Percentiles rank a stretch among this genome's conserved stretches.
Evolutionary conservation across 345 rosid genomes (phyloP).

Genomic region (Aurinia saxatilis): DNA sequence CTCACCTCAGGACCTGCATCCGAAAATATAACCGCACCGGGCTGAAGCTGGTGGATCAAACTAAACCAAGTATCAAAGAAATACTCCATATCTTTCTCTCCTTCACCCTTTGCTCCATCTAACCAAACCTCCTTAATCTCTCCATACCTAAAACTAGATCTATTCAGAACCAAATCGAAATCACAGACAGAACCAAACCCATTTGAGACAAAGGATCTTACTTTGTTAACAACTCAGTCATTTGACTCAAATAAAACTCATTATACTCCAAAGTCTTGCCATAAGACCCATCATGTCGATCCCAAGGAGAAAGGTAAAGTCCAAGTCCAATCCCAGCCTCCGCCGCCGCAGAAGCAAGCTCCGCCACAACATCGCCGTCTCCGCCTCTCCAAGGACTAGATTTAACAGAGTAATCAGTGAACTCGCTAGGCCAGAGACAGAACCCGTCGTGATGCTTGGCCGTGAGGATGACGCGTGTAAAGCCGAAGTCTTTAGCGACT

Average conservation of each 20-base stretch:
- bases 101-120: constrained; percentile 86
- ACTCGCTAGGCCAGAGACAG: constrained; percentile 79
- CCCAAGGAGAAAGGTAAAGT: constrained; percentile 90
- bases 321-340: constrained; percentile 57
- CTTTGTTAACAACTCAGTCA: constrained; percentile 81
- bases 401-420: constrained; percentile 70
- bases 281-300: constrained; percentile 61
- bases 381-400: constrained; percentile 62
- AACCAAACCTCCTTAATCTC: constrained; percentile 72
- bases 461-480: constrained; percentile 65
- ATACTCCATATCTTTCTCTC: constrained; percentile 72
- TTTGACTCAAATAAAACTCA: constrained; percentile 79
- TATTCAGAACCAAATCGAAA: neutral
- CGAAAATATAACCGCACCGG: constrained; percentile 65
- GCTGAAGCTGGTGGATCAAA: constrained; percentile 74
- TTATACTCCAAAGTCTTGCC: constrained; percentile 83
- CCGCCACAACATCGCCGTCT: constrained; percentile 63
- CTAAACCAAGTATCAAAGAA: constrained; percentile 72
- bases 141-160: constrained; percentile 48
- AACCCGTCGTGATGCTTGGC: constrained; percentile 98
- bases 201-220: constrained; percentile 18
- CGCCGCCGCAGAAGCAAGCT: constrained; percentile 55
- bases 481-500: constrained; percentile 63
- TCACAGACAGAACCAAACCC: neutral
- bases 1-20: constrained; percentile 82